Percentiles rank a stretch among this genome's conserved stretches.
Evolutionary conservation across 148 eudicot genomes (phyloP).

Genomic region (Heliamphora exappendiculata): DNA sequence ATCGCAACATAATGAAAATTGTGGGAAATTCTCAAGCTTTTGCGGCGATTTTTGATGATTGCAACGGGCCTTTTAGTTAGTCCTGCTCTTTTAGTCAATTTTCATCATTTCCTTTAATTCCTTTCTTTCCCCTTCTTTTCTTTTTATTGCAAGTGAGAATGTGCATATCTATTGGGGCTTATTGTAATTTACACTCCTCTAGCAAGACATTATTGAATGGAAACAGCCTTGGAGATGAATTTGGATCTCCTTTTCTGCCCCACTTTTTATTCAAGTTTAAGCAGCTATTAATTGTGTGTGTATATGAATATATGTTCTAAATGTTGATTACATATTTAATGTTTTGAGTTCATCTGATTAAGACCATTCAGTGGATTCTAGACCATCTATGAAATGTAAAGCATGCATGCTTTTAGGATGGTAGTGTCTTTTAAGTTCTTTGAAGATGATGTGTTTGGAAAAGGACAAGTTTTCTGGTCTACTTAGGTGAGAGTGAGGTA

Average conservation of each 20-base stretch:
- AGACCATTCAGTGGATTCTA: too few relatives aligned
- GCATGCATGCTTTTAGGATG: too few relatives aligned
- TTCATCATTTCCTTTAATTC: neutral
- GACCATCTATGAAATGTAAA: too few relatives aligned
- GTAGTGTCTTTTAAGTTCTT: too few relatives aligned
- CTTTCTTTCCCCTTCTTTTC: neutral
- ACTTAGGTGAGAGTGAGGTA: too few relatives aligned
- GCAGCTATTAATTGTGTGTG: neutral
- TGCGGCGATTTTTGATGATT: neutral
- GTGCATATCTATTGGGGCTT: conserved; percentile 1
- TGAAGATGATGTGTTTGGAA: too few relatives aligned
- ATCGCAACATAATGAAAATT: neutral
- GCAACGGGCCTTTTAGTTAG: neutral
- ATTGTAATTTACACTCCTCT: neutral
- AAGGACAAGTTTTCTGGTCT: too few relatives aligned
- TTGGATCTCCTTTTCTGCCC: neutral
- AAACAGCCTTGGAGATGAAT: neutral
- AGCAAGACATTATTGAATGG: neutral
- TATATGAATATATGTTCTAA: neutral
- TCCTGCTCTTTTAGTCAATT: conserved; percentile 1
- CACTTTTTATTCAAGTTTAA: neutral
- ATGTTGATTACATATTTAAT: neutral
- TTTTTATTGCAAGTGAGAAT: conserved; percentile 1
- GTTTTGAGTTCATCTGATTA: too few relatives aligned
- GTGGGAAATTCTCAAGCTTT: neutral